Evolutionary conservation across 441 rosid species (phyloP).

Genomic region (Euphorbia celastroides): DNA sequence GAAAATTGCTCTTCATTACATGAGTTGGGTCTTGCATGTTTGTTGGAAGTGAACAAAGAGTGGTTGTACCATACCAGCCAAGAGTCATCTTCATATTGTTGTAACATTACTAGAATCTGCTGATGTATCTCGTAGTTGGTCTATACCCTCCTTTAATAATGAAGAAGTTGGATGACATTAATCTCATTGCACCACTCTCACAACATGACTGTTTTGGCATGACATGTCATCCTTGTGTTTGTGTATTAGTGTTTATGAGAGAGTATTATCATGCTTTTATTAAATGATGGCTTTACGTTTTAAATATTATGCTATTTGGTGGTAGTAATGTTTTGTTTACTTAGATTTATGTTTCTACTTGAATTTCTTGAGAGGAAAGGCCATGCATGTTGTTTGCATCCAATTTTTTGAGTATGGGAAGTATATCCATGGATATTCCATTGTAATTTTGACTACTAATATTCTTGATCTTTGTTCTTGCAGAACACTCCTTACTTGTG

Average conservation of each 20-base stretch:
- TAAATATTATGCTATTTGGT: neutral
- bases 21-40: neutral
- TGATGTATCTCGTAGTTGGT: neutral
- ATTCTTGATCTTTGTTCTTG: slow-evolving; percentile 2
- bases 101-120: neutral
- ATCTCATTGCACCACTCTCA: neutral
- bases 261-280: neutral
- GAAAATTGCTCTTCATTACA: slow-evolving; percentile 33
- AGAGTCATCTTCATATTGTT: neutral
- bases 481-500: slow-evolving; percentile 90
- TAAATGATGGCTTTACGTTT: neutral
- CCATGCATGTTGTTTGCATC: neutral
- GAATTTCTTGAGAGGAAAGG: slow-evolving; percentile 9
- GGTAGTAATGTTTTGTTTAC: neutral
- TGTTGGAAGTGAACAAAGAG: slow-evolving; percentile 4
- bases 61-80: neutral
- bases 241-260: neutral
- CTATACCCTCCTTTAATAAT: neutral
- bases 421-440: neutral
- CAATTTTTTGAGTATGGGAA: neutral
- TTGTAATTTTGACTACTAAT: slow-evolving; percentile 13
- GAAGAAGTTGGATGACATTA: neutral
- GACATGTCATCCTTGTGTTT: neutral
- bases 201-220: neutral
- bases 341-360: neutral